Evolutionary conservation across 257 asterid species (phyloP), one percentile per base, ranked within the genome.

Genomic region (Penstemon eatonii): DNA sequence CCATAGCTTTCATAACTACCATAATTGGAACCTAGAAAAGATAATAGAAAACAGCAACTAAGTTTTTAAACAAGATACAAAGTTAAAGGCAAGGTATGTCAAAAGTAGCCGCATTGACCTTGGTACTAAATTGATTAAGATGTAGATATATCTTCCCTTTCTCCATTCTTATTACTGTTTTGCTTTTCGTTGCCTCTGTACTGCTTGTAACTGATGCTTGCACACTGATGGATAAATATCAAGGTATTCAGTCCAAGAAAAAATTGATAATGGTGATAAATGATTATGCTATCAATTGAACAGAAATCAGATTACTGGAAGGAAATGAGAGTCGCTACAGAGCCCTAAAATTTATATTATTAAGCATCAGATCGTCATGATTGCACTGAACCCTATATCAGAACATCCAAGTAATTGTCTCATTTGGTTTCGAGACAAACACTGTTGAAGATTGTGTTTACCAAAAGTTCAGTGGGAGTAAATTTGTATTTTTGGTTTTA

Each of bases 161-260:
- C 85, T 93, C 97, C 89, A 93, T 83, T 78, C 37, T 90, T 80
- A 93, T 80, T 44, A 88, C 76, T 57, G 97, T 90, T 82, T 93
- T 93, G 66, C 86, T 84, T 72, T 93, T 93, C 56, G 78, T 87
- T 67, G 47, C 53, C 74, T 88, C 96, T 6, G 99, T 81, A 72
- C 92, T 93, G 69, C 96, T 84, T 11, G 89, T 89, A 69, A 93
- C 99, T 65, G 99, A 90, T 74, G 99, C 97, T 88, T 93, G 99
- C 83, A 93, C 96, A 51, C 96, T 91, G 75, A 76, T 68, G 65
- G 64, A 47, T 40, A 68, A 56, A 47, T 45, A 44, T 49, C 53
- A 51, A 33, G 56, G 58, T 33, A 53, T 72, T 43, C 72, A 64
- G 42, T 62, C 25, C 49, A 44, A 39, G 8, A 76, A 58, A 64